Evolutionary conservation across 176 grass and related monocot genomes (phyloP), one percentile per base, ranked within the genome.

Genomic region (Ampelocalamus luodianensis): DNA sequence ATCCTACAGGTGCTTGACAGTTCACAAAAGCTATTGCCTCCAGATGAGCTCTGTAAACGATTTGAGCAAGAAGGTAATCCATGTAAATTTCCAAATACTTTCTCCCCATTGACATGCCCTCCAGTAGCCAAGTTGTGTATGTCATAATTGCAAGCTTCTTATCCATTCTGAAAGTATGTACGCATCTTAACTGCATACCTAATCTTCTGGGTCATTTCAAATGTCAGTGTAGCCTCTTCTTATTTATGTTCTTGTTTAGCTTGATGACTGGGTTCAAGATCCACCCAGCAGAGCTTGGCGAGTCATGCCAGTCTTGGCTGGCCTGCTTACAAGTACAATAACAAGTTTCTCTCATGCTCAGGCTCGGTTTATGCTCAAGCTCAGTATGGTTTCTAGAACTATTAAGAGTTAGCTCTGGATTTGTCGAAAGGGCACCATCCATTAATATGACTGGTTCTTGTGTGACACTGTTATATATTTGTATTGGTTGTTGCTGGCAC

Each of bases 41-140:
- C 86, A 51, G 86, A 69, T 79, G 96, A 92, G 26, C 96, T 99
- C 37, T 70, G 81, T 29, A 94, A 99, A 91, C 76, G 70, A 54
- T 99, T 96, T 86, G 88, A 96, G 65, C 85, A 92, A 90, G 96
- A 88, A 90, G 93, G 96, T 95, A 91, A 51, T 87, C 61, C 50
- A 58, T n/a, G 70, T 27, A 42, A 45, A 55, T 67, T 59, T 74
- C 5, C 6, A 26, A 71, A 80, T 63, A 67, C 29, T 54, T 65
- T 16, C 24, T 82, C 12, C 6, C 4, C 51, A 29, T 17, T 3
- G 39, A 72, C 24, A 14, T 69, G 63, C 18, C 77, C 34, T 86
- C 26, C 26, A 39, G 15, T 59, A 38, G 14, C 22, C 68, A 17
- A 7, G 56, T 27, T 24, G 1, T 82, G 26, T n/a, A 45, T 26